Evolutionary conservation across 164 flowering plant species (phyloP).

Genomic region (Annona squamosa): DNA sequence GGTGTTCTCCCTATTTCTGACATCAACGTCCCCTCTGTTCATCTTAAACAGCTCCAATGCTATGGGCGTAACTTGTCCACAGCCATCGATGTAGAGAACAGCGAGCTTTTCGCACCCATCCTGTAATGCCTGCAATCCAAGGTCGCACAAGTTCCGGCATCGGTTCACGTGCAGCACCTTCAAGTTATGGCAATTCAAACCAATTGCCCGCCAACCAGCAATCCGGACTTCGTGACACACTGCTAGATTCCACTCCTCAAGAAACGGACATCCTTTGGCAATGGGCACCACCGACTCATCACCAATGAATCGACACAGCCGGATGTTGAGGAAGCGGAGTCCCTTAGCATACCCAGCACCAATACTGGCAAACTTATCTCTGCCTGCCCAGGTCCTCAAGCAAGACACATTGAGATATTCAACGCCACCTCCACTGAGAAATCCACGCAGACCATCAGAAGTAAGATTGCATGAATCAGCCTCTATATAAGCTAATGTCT

Average conservation of each 20-base stretch:
- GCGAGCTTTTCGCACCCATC: conserved; percentile 52
- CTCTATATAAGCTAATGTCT: conserved; percentile 41
- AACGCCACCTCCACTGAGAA: conserved; percentile 35
- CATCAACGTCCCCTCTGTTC: conserved; percentile 34
- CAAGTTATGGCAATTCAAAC: conserved; percentile 39
- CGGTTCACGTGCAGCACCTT: conserved; percentile 60
- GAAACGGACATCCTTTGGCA: conserved; percentile 58
- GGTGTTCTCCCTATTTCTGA: conserved; percentile 36
- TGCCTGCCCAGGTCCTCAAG: conserved; percentile 24
- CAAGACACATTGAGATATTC: conserved; percentile 37
- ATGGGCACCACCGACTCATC: conserved; percentile 48
- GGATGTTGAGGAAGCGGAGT: conserved; percentile 43
- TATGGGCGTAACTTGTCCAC: conserved; percentile 16
- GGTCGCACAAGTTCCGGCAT: conserved; percentile 49
- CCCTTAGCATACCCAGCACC: conserved; percentile 44
- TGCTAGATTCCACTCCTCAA: conserved; percentile 62
- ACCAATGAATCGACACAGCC: conserved; percentile 42
- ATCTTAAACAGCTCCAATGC: conserved; percentile 47
- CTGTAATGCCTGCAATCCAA: conserved; percentile 45
- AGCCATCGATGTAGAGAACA: conserved; percentile 34
- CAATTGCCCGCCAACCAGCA: conserved; percentile 60
- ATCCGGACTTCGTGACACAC: conserved; percentile 44
- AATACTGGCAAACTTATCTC: conserved; percentile 39
- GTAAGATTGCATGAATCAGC: conserved; percentile 56
- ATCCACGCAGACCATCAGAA: conserved; percentile 41